Conservation (phyloP, 1,284 basidiomycete species). For the Pascua guehoae region DNA sequence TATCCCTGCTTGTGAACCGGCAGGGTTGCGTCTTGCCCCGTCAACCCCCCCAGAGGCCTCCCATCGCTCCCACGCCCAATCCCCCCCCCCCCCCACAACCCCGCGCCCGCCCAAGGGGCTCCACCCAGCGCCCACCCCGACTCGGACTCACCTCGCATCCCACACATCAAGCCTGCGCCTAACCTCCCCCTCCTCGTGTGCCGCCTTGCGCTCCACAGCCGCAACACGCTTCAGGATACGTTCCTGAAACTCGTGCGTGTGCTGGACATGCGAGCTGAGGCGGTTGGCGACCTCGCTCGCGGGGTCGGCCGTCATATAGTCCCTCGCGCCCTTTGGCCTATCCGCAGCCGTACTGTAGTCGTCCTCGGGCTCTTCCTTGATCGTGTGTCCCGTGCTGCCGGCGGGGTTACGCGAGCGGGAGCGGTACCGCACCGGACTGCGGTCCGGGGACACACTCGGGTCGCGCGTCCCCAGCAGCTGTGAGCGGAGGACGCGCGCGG, state of each 20-base stretch:
- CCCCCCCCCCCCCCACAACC: too few relatives aligned
- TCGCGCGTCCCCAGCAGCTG: slow-evolving; percentile 16
- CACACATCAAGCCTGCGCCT: neutral
- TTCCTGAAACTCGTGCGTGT: neutral
- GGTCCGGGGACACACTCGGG: slow-evolving; percentile 8
- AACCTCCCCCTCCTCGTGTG: slow-evolving; percentile 7
- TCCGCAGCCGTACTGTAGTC: neutral
- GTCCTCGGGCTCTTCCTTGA: slow-evolving; percentile 9
- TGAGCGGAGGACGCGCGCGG: slow-evolving; percentile 15
- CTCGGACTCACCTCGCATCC: too few relatives aligned
- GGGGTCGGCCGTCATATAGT: too few relatives aligned
- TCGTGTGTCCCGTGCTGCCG: neutral
- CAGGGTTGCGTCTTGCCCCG: too few relatives aligned
- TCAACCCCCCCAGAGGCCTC: too few relatives aligned
- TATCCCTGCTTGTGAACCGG: too few relatives aligned
- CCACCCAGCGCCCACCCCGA: too few relatives aligned
- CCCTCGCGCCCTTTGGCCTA: neutral
- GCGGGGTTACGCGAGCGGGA: slow-evolving; percentile 13
- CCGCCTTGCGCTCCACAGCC: neutral
- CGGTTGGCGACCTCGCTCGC: too few relatives aligned
- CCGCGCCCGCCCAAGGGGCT: too few relatives aligned
- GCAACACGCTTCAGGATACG: slow-evolving; percentile 2
- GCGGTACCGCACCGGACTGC: slow-evolving; percentile 8
- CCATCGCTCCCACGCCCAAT: too few relatives aligned
- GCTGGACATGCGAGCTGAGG: too few relatives aligned